Evolutionary conservation across 345 rosid genomes (phyloP), one percentile per base, ranked within the genome.

Genomic region (Camelina sativa): DNA sequence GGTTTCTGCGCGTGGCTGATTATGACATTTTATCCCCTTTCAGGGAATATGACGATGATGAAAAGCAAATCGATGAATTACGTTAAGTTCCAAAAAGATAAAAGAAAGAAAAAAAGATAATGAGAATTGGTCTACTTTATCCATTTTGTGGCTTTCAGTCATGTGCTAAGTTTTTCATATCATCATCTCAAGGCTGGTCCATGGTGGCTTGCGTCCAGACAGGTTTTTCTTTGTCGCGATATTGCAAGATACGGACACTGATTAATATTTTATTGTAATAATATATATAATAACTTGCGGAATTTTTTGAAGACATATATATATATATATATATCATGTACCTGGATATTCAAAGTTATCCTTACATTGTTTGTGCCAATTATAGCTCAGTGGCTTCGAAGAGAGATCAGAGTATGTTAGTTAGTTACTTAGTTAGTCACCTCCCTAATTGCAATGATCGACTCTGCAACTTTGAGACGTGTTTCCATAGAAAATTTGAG

Each of bases 1-100:
- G 52, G 48, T 48, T 37, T 37, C 10, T 76, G 76, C 80, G 67
- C 80, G 80, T 77, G 80, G 72, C 72, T 19, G 80, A 77, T 56
- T 71, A 38, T 1, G 72, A 77, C 40, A 9, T 71, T 47, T 71
- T 28, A 30, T 63, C 67, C 72, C 64, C 64, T 25, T 76, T 64
- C 17, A 38, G 55, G 48, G 11, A 35, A 76, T 70, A 47, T 76
- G 80, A 48, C 71, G 71, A 76, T 62, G 60, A 17, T 69, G 75
- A 28, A 76, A 69, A 46, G 71, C 70, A 47, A 74, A 54, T 16
- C 38, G 19, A 16, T 57, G 30, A 28, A 28, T 8, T 19, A 32
- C 22, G 32, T 56, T 47, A 35, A 46, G 11, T 46, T 41, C 69
- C 32, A 43, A 32, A 55, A 55, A 43, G 5, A 52, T 4, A 28